A percentile compares a stretch with the other conserved stretches of the same genome.
phyloP scores from a whole-genome alignment of 2,329 filamentous ascomycete species.

The Periconia sp. region DNA sequence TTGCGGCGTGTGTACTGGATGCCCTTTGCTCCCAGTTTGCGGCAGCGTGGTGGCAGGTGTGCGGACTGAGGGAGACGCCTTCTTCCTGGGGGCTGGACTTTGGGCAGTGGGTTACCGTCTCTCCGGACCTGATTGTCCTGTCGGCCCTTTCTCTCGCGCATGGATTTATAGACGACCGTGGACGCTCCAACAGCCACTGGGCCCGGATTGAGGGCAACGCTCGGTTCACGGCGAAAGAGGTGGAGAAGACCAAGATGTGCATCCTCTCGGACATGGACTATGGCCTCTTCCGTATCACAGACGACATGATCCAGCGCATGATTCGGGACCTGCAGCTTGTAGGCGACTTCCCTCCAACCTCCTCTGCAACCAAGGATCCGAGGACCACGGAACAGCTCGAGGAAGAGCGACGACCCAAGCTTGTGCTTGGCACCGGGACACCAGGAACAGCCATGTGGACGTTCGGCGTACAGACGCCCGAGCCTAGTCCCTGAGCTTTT shows the following conservation, averaged over 20 bases:
- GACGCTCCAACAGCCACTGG: slow-evolving; percentile 41
- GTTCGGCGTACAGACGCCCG: slow-evolving; percentile 44
- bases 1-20: slow-evolving; percentile 47
- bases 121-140: slow-evolving; percentile 40
- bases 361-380: no score
- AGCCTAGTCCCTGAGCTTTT: slow-evolving; percentile 45
- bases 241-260: slow-evolving; percentile 40
- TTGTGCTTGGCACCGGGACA: slow-evolving; percentile 27
- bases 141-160: slow-evolving; percentile 43
- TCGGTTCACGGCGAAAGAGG: slow-evolving; percentile 33
- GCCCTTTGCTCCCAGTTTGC: slow-evolving; percentile 41
- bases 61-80: slow-evolving; percentile 1
- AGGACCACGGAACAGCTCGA: no score
- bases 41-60: slow-evolving; percentile 33
- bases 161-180: slow-evolving; percentile 40
- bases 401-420: slow-evolving; percentile 27
- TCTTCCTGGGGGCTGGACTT: slow-evolving; percentile 19
- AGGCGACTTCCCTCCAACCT: slow-evolving; percentile 7
- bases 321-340: slow-evolving; percentile 37
- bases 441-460: slow-evolving; percentile 38
- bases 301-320: slow-evolving; percentile 38
- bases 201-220: slow-evolving; percentile 29
- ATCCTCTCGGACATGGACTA: slow-evolving; percentile 47
- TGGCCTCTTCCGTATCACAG: slow-evolving; percentile 41
- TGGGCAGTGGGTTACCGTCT: not conserved